phyloP scores from a whole-genome alignment of 1,284 basidiomycete genomes.

The Cutaneotrichosporon sp. region DNA sequence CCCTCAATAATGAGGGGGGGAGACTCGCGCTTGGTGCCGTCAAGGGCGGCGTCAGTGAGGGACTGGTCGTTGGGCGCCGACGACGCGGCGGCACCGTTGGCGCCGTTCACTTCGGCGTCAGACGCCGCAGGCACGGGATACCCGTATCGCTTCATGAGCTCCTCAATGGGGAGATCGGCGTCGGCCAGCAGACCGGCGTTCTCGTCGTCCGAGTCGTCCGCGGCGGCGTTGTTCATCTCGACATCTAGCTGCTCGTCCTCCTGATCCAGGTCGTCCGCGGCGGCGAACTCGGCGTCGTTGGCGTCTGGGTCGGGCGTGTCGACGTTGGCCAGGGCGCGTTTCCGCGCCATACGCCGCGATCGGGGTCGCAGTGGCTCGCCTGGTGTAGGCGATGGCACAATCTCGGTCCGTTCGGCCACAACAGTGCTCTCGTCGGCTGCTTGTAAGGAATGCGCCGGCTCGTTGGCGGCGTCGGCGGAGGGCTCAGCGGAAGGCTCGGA shows the following conservation, averaged over 20 bases:
- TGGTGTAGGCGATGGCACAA: no score
- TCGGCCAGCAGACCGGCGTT: constrained; percentile 53
- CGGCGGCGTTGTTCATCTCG: constrained; percentile 49
- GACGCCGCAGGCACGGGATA: constrained; percentile 30
- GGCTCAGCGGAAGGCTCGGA: no score
- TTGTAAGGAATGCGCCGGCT: no score
- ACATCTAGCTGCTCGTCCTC: constrained; percentile 45
- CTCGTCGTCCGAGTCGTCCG: constrained; percentile 49
- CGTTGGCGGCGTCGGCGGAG: no score
- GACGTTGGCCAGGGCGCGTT: constrained; percentile 15
- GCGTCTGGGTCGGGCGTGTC: constrained; percentile 39
- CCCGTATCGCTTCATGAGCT: constrained; percentile 53
- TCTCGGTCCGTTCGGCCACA: no score
- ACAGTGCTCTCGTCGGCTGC: no score
- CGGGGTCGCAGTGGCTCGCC: constrained; percentile 9
- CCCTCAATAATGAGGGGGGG: constrained; percentile 30
- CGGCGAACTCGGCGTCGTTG: constrained; percentile 44
- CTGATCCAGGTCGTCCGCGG: constrained; percentile 25
- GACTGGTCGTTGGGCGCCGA: constrained; percentile 24
- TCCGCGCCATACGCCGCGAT: constrained; percentile 21
- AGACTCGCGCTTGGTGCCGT: constrained; percentile 10
- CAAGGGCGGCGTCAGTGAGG: constrained; percentile 32
- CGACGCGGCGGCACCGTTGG: neutral
- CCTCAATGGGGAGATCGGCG: constrained; percentile 54
- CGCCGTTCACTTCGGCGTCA: neutral